A percentile compares a stretch with the other conserved stretches of the same genome.
Evolutionary conservation across 441 rosid genomes (phyloP).

Genomic region (Melianthus villosus): DNA sequence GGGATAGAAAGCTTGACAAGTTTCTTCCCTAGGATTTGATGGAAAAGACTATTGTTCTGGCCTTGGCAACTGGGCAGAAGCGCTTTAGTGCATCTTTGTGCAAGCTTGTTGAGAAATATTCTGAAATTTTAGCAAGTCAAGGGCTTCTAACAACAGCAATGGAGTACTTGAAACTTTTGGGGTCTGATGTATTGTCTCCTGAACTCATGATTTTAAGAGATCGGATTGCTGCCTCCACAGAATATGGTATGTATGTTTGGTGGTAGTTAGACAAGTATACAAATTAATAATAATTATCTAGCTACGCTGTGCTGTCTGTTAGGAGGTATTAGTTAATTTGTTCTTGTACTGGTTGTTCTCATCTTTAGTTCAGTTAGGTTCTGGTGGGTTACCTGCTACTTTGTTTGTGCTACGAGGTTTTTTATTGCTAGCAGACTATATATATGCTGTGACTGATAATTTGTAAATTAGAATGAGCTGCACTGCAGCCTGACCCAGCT

Average conservation of each 20-base stretch:
- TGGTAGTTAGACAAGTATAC: too few relatives aligned
- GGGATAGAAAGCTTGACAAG: slow-evolving; percentile 6
- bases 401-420: too few relatives aligned
- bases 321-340: too few relatives aligned
- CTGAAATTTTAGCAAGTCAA: slow-evolving; percentile 95
- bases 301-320: too few relatives aligned
- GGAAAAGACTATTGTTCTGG: slow-evolving; percentile 98
- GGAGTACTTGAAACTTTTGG: slow-evolving; percentile 77
- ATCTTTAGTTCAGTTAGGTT: too few relatives aligned
- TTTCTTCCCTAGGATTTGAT: slow-evolving; percentile 62
- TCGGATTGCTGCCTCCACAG: slow-evolving; percentile 33
- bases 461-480: too few relatives aligned
- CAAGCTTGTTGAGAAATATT: slow-evolving; percentile 95
- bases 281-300: too few relatives aligned
- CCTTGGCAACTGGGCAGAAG: slow-evolving; percentile 91
- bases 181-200: slow-evolving; percentile 71
- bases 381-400: too few relatives aligned
- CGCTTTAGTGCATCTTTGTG: slow-evolving; percentile 82
- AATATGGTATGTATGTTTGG: slow-evolving; percentile 1
- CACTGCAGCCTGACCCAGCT: too few relatives aligned
- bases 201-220: slow-evolving; percentile 76
- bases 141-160: slow-evolving; percentile 65
- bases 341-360: too few relatives aligned
- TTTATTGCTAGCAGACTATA: too few relatives aligned
- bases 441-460: too few relatives aligned